Evolutionary conservation across 73 alveolate species (phyloP), one percentile per base, ranked within the genome.

Genomic region (Diophrys sp.): DNA sequence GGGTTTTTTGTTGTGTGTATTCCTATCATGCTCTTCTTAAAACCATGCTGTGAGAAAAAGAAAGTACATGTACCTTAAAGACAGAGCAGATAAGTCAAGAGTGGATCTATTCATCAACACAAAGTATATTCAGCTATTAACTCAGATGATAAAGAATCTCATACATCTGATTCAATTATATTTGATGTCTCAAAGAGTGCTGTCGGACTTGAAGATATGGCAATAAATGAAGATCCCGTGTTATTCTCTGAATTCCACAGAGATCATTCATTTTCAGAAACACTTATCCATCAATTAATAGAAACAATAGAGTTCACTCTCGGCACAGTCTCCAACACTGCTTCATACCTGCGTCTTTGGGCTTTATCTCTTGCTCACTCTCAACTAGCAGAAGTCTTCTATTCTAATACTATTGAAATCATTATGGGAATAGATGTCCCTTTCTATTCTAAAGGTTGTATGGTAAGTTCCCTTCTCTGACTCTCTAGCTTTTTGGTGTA

Each of bases 301-400:
- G 99, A 97, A 86, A 94, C 99, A 28, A 97, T 97, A 78, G 99
- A 97, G 91, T 97, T 94, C 68, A 98, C 93, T 14, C 82, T 97
- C 55, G 99, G 99, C 11, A 89, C 99, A 57, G 90, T 97, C 54
- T 91, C 98, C 72, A 97, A 97, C 79, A 97, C 99, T 57, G 99
- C 99, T 23, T 94, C 99, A 23, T 97, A 97, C 83, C 91, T 97
- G 70, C 97, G 99, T 90, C 91, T 97, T 30, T 97, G 99, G 99
- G 99, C 99, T 14, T 92, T 97, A 71, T 87, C 97, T n/a, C 95
- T 97, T 29, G 99, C 99, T 11, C 99, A 97, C 87, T 96, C 97
- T 26, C 96, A 97, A 86, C 90, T 97, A 67, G 95, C 98, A 31
- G 93, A 94, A 70, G 99, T 97, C 24, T 97, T 97, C 95, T 91